Percentiles rank a stretch among this genome's conserved stretches.
Evolutionary conservation across 768 basidiomycete species (phyloP).

Genomic region (Lactifluus subvellereus): DNA sequence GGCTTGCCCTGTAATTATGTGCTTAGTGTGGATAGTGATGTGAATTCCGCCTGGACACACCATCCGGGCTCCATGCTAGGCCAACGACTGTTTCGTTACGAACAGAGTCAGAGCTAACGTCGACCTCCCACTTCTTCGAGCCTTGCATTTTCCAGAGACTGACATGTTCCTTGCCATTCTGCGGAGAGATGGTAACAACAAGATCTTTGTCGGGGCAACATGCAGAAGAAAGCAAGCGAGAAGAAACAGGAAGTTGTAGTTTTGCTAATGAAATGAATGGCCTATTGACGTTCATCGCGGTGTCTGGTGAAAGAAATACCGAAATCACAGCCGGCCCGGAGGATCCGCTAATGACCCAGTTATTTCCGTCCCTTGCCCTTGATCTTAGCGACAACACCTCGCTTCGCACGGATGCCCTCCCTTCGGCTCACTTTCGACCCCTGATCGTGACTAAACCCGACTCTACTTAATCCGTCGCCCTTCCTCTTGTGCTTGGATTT

Average conservation of each 20-base stretch:
- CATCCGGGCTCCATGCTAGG: constrained; percentile 79
- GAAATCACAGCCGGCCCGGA: constrained; percentile 8
- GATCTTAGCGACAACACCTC: constrained; percentile 46
- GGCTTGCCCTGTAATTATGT: constrained; percentile 44
- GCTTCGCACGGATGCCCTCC: constrained; percentile 66
- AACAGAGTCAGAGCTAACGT: constrained; percentile 40
- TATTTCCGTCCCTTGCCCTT: constrained; percentile 43
- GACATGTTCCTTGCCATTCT: constrained; percentile 63
- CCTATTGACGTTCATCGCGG: constrained; percentile 36
- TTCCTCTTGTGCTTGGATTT: constrained; percentile 20
- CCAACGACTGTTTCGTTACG: constrained; percentile 48
- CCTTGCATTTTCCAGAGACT: constrained; percentile 80
- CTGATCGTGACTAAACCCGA: constrained; percentile 56
- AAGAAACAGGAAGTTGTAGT: constrained; percentile 50
- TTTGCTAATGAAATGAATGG: constrained; percentile 54
- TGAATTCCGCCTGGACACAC: constrained; percentile 35
- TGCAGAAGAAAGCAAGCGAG: constrained; percentile 54
- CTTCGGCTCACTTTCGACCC: constrained; percentile 38
- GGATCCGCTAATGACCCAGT: neutral
- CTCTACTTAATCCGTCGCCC: constrained; percentile 26
- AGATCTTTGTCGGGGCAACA: constrained; percentile 87
- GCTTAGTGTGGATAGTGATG: neutral
- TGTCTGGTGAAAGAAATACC: neutral
- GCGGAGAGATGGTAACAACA: constrained; percentile 56
- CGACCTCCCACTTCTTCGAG: constrained; percentile 76